Conservation (phyloP, 129 eudicot species). For the Lonicera japonica region DNA sequence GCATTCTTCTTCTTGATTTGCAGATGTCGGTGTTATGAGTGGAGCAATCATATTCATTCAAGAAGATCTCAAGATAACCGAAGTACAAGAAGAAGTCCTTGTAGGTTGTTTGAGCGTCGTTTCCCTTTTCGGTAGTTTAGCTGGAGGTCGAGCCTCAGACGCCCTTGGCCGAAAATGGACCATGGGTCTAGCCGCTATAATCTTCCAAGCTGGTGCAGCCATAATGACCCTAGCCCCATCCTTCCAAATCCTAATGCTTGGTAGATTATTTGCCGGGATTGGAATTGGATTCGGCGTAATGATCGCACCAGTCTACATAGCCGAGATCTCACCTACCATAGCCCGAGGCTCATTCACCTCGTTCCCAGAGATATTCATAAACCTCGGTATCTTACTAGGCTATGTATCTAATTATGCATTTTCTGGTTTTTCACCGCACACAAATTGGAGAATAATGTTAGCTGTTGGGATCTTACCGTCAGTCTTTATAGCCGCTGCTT, state of each 20-base stretch:
- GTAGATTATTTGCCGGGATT: constrained; percentile 63
- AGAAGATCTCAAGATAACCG: constrained; percentile 67
- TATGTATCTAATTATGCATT: constrained; percentile 74
- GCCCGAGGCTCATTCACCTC: constrained; percentile 74
- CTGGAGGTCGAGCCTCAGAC: constrained; percentile 72
- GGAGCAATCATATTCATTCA: constrained; percentile 80
- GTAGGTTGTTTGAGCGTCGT: constrained; percentile 71
- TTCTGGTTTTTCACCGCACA: constrained; percentile 56
- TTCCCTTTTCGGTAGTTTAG: constrained; percentile 70
- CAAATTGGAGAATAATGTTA: constrained; percentile 77
- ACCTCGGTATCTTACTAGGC: constrained; percentile 72
- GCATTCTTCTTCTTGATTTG: not conserved
- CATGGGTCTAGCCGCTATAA: constrained; percentile 71
- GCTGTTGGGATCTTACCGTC: constrained; percentile 81
- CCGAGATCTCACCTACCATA: constrained; percentile 65
- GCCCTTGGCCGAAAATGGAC: constrained; percentile 91
- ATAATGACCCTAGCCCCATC: constrained; percentile 69
- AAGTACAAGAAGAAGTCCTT: constrained; percentile 73
- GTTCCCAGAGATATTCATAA: constrained; percentile 77
- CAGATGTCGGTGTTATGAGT: constrained; percentile 94
- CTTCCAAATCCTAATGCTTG: constrained; percentile 52
- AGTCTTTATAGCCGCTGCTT: constrained; percentile 56
- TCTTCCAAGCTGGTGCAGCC: constrained; percentile 68
- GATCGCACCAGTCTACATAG: constrained; percentile 82
- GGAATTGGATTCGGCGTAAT: constrained; percentile 88